Evolutionary conservation across 2,329 filamentous ascomycete species (phyloP).

Genomic region (Penicillium sp.): DNA sequence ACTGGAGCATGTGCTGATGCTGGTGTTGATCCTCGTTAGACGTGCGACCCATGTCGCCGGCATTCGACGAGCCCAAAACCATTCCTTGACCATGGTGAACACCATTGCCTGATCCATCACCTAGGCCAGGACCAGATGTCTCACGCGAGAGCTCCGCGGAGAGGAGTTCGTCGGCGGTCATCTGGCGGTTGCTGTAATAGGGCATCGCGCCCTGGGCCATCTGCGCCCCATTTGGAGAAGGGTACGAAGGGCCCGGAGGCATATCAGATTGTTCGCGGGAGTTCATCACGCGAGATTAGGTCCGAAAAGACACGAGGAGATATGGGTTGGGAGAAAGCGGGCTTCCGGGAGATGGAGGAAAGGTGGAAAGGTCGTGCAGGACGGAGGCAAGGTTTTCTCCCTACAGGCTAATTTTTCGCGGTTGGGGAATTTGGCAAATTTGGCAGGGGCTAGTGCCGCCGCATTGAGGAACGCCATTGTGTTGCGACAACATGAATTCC

Average conservation of each 20-base stretch:
- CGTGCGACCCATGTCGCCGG: constrained; percentile 42
- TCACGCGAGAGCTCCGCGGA: constrained; percentile 52
- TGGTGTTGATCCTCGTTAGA: constrained; percentile 43
- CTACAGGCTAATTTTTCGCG: constrained; percentile 42
- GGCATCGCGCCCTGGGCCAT: constrained; percentile 47
- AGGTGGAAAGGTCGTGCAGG: constrained; percentile 31
- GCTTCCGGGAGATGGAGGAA: constrained; percentile 35
- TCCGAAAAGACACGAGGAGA: constrained; percentile 12
- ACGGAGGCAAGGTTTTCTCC: constrained; percentile 33
- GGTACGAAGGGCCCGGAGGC: constrained; percentile 48
- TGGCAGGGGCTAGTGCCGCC: constrained; percentile 41
- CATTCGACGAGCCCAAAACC: constrained; percentile 42
- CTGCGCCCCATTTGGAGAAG: constrained; percentile 48
- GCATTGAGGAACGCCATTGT: constrained; percentile 38
- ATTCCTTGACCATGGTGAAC: constrained; percentile 46
- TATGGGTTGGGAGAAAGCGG: constrained; percentile 34
- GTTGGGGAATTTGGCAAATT: constrained; percentile 27
- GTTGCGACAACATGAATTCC: constrained; percentile 20
- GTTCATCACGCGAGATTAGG: constrained; percentile 36
- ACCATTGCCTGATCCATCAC: constrained; percentile 41
- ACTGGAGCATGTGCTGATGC: constrained; percentile 46
- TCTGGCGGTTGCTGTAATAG: constrained; percentile 47
- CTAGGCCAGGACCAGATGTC: constrained; percentile 48
- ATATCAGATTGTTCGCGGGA: constrained; percentile 47
- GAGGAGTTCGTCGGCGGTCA: constrained; percentile 51